phyloP scores from a whole-genome alignment of 768 basidiomycete genomes.

The Crassisporium funariophilum region DNA sequence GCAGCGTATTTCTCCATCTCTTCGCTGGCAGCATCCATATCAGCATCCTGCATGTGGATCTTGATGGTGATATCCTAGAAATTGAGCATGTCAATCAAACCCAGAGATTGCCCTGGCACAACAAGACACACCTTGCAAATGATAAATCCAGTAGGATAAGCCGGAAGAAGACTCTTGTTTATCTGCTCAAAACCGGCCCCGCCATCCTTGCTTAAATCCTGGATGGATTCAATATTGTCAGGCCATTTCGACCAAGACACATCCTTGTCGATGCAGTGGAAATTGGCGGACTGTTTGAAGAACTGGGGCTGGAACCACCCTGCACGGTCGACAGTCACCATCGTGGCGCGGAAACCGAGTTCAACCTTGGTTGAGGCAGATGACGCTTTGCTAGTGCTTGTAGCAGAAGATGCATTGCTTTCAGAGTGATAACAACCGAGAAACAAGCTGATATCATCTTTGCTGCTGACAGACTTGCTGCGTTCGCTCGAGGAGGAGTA shows the following conservation, averaged over 20 bases:
- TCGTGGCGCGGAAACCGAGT: constrained; percentile 14
- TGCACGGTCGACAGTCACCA: constrained; percentile 17
- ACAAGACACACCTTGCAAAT: constrained; percentile 14
- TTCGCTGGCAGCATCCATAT: not conserved
- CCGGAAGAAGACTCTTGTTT: constrained; percentile 13
- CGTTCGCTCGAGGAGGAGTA: constrained; percentile 3
- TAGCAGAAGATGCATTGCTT: constrained; percentile 1
- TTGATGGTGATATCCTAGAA: constrained; percentile 17
- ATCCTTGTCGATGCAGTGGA: constrained; percentile 10
- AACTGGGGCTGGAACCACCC: constrained; percentile 19
- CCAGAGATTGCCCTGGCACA: not conserved
- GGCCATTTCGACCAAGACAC: constrained; percentile 18
- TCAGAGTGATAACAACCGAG: constrained; percentile 14
- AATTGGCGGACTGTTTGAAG: constrained; percentile 12
- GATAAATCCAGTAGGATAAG: constrained; percentile 13
- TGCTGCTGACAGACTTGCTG: not conserved
- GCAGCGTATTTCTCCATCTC: constrained; percentile 9
- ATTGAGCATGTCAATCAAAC: not conserved
- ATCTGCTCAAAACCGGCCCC: not conserved
- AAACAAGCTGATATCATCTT: constrained; percentile 10
- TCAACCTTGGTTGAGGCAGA: constrained; percentile 2
- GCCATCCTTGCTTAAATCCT: constrained; percentile 8
- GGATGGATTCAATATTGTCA: constrained; percentile 2
- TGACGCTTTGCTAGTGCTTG: not conserved
- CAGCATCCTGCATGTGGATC: constrained; percentile 3